A percentile compares a stretch with the other conserved stretches of the same genome.
These are phyloP conservation scores for Cladosporium sp. DNA, from an alignment of 2,329 filamentous ascomycete genomes.

Conservation along the genomic window DNA sequence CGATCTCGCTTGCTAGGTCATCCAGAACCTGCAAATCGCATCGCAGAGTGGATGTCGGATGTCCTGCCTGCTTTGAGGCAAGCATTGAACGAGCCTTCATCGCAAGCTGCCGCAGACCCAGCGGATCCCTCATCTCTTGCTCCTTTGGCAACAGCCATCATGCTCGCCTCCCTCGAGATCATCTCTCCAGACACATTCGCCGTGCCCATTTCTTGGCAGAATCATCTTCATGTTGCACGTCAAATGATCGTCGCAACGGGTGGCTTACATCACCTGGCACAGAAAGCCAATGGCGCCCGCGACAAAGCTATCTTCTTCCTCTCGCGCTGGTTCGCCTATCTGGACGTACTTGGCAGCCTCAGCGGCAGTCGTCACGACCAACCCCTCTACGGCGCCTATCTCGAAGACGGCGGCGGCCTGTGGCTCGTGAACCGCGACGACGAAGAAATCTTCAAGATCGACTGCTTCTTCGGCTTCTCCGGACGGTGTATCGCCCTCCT, in stretches of 20 bases:
- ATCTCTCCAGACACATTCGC: constrained; percentile 78
- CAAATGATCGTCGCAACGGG: constrained; percentile 67
- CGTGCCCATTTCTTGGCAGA: constrained; percentile 76
- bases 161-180: constrained; percentile 79
- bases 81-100: constrained; percentile 46
- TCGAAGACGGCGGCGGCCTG: constrained; percentile 31
- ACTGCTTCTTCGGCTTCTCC: constrained; percentile 78
- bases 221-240: constrained; percentile 70
- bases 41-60: constrained; percentile 74
- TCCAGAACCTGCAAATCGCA: constrained; percentile 69
- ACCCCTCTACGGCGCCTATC: constrained; percentile 39
- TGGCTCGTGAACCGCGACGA: constrained; percentile 33
- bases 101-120: constrained; percentile 28
- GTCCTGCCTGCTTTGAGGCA: constrained; percentile 70
- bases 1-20: constrained; percentile 70
- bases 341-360: constrained; percentile 73
- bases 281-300: constrained; percentile 35
- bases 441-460: constrained; percentile 56
- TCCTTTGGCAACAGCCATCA: constrained; percentile 75
- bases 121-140: constrained; percentile 64
- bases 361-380: constrained; percentile 51
- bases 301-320: constrained; percentile 68
- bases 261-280: constrained; percentile 46
- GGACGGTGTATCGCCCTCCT: constrained; percentile 67
- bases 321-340: constrained; percentile 77